Conservation (phyloP, 345 rosid species). For the Geranium brycei region DNA sequence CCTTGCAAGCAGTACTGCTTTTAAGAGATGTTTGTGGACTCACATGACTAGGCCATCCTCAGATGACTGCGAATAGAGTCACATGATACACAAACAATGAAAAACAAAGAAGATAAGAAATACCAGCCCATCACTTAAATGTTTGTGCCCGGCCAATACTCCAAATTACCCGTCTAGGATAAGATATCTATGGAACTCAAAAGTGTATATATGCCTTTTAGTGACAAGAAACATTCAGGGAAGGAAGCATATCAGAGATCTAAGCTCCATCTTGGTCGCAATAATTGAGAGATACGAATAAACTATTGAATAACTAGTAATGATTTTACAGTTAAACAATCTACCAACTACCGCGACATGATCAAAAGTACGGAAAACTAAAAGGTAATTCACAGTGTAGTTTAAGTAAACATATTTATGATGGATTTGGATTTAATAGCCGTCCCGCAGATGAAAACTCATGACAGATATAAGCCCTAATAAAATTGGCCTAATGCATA, state of each 20-base stretch:
- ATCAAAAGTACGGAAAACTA: too few species aligned
- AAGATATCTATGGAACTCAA: constrained; percentile 9
- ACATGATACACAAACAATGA: constrained; percentile 9
- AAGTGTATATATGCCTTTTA: constrained; percentile 6
- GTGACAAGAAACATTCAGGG: constrained; percentile 15
- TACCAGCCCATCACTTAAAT: constrained; percentile 18
- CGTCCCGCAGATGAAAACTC: too few species aligned
- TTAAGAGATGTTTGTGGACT: too few species aligned
- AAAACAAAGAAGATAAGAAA: constrained; percentile 7
- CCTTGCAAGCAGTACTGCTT: too few species aligned
- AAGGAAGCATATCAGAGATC: constrained; percentile 20
- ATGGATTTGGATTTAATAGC: too few species aligned
- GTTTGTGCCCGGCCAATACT: constrained; percentile 19
- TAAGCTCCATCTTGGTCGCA: background rate
- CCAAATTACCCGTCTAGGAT: constrained; percentile 17
- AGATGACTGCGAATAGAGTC: too few species aligned
- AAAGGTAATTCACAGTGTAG: background rate
- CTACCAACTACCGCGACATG: too few species aligned
- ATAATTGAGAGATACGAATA: too few species aligned
- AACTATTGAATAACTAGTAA: background rate
- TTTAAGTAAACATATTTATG: too few species aligned
- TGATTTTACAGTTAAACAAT: too few species aligned
- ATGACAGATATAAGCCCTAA: background rate
- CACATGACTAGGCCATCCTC: background rate
- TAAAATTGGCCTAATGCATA: background rate